Base-by-base conservation (phyloP, 257 asterid species). In the Fraxinus cuspidata region DNA sequence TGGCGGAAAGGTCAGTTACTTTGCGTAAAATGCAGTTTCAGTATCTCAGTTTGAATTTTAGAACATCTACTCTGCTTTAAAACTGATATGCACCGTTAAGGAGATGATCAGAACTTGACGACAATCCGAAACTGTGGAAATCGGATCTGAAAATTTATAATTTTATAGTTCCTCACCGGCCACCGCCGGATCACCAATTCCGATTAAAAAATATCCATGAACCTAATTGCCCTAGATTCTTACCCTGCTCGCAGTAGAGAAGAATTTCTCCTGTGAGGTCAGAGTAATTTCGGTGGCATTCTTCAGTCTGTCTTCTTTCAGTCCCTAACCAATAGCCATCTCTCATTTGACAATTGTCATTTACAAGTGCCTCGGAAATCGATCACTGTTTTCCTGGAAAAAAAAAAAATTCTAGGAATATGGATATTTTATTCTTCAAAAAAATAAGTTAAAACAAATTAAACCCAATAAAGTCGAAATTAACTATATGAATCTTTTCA, bases 1-100 rank as follows among this genome's bases (percentile, higher is more conserved):
- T 70, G 85, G 81, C 78, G 85, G 87, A 83, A 66, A 83, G 88
- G 98, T 91, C 44, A 72, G 87, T 53, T 37, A 65, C 79, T 58
- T 58, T 21, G 23, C 10, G 28, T 29, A 32, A n/a, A 38, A 40
- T 77, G 79, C 67, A 63, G 65, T 56, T 72, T 28, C 71, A 28
- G 40, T 7, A 53, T 40, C 23, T 73, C 67, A 28, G 47, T 37
- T 25, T 31, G 40, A 47, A 47, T 47, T 42, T 56, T 56, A 56
- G 69, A 63, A 27, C 35, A 27, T 23, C 66, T 42, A 7, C 34
- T 31, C 34, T 32, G 10, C 47, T 49, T 70, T 53, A 37, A 71
- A 74, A 31, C 32, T 73, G 77, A 75, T 84, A 73, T 35, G n/a
- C 81, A 37, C 76, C 73, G 67, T 79, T 5, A 29, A 70, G 49